phyloP scores from a whole-genome alignment of 2,329 filamentous ascomycete species.

The Sclerotinia nivalis region DNA sequence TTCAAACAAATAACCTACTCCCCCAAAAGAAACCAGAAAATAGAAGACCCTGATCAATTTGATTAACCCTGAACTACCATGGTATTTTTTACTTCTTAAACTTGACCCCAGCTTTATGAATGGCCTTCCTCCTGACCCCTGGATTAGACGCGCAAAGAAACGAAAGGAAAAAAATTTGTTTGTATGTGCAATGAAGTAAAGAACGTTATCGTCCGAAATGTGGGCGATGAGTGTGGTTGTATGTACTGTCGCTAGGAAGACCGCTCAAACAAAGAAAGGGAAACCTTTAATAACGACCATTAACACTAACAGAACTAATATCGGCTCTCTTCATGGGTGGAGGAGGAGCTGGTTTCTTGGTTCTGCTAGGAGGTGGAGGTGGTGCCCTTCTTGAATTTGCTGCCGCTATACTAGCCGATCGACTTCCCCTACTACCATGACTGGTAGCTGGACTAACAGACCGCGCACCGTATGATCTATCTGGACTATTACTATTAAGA shows the following conservation, averaged over 20 bases:
- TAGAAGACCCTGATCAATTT: slow-evolving; percentile 15
- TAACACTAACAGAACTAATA: slow-evolving; percentile 28
- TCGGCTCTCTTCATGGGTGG: slow-evolving; percentile 61
- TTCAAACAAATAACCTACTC: background rate
- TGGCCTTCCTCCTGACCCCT: background rate
- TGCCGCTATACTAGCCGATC: slow-evolving; percentile 52
- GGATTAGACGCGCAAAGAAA: background rate
- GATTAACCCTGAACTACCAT: slow-evolving; percentile 9
- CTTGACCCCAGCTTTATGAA: background rate
- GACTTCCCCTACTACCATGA: slow-evolving; percentile 52
- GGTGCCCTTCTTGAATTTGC: slow-evolving; percentile 51
- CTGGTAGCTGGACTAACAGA: slow-evolving; percentile 56
- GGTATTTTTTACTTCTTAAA: slow-evolving; percentile 2
- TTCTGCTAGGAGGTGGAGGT: slow-evolving; percentile 61
- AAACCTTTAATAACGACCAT: slow-evolving; percentile 9
- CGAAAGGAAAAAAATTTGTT: background rate
- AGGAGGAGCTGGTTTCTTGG: slow-evolving; percentile 66
- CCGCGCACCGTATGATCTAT: slow-evolving; percentile 50
- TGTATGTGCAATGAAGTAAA: slow-evolving; percentile 12
- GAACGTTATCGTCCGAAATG: background rate
- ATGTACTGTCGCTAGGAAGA: background rate
- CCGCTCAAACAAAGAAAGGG: background rate
- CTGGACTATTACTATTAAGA: slow-evolving; percentile 51
- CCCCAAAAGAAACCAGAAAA: background rate
- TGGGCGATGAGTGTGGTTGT: background rate